These are phyloP conservation scores for Quercus alba DNA, from an alignment of 306 rosid species.

Conservation along the genomic window DNA sequence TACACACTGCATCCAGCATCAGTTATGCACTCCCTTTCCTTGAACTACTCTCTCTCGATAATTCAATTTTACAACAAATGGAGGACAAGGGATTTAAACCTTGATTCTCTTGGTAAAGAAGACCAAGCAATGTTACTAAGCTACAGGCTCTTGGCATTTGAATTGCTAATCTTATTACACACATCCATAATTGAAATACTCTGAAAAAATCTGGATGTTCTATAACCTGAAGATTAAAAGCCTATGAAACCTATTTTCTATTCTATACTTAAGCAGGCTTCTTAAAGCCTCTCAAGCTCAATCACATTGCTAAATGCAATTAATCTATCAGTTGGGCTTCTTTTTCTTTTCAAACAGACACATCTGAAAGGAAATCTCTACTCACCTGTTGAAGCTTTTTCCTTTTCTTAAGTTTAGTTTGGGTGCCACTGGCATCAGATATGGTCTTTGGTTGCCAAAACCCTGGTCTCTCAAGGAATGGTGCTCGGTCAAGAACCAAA, in stretches of 20 bases:
- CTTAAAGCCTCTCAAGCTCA: constrained; percentile 10
- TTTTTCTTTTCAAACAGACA: constrained; percentile 34
- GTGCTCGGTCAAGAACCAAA: constrained; percentile 84
- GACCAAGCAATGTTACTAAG: too few species aligned
- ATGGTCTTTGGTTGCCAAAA: constrained; percentile 84
- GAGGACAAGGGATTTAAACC: too few species aligned
- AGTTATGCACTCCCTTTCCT: background rate
- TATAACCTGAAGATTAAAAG: background rate
- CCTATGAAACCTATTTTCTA: background rate
- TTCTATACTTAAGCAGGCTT: background rate
- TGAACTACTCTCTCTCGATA: too few species aligned
- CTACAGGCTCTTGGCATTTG: background rate
- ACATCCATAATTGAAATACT: background rate
- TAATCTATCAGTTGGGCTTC: background rate
- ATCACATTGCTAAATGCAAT: background rate
- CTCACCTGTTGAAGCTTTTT: constrained; percentile 48
- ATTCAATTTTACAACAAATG: too few species aligned
- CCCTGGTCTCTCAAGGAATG: constrained; percentile 68
- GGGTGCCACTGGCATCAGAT: constrained; percentile 64
- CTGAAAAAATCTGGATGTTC: background rate
- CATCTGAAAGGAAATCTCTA: constrained; percentile 35
- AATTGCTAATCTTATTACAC: background rate
- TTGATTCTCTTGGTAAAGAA: too few species aligned
- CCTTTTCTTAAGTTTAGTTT: constrained; percentile 51
- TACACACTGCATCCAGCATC: background rate